Base-by-base conservation (phyloP, 2,329 filamentous ascomycete species). In the Apiospora koreana region DNA sequence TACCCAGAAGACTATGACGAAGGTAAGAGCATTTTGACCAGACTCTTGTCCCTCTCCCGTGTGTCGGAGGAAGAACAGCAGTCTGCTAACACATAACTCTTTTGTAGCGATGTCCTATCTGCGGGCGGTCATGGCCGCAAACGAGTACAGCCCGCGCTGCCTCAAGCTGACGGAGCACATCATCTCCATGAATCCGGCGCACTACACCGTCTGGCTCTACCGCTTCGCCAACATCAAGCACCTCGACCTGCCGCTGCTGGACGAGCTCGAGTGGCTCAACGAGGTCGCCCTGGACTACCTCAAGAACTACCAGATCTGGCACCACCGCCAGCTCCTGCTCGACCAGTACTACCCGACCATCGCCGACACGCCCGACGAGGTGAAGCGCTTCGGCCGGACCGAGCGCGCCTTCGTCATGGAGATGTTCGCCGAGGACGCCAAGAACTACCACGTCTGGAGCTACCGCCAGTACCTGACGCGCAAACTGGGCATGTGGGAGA, bases 241-340 rank as follows among this genome's bases (percentile, higher is more conserved):
- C 3, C 85, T 97, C 35, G 81, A 88, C 65, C 86, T 91, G 65
- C 84, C 91, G 69, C 84, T 96, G 62, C 82, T 85, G 2, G 87
- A 91, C 71, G 96, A 99, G 81, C 86, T 98, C 65, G 83, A 85
- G 58, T 99, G 95, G 94, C 86, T 99, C 68, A 97, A 98, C 81
- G 85, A 89, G 14, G 90, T 96, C 38, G 93, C 95, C 14, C 85
- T 97, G 68, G 86, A 89, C 70, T 92, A 97, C 80, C 90, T 97
- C 77, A 99, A 99, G 82, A 99, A 98, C 84, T 99, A 99, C 84
- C 96, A 99, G 83, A 99, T 99, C 81, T 99, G 96, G 93, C 90
- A 92, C 79, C 90, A 92, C 76, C 87, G 90, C 35, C 89, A 92
- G 80, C 83, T 91, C n/a, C 83, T 92, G 42, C 83, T 92, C 68